Base-by-base conservation (phyloP, 306 rosid genomes). In the Alnus glutinosa region DNA sequence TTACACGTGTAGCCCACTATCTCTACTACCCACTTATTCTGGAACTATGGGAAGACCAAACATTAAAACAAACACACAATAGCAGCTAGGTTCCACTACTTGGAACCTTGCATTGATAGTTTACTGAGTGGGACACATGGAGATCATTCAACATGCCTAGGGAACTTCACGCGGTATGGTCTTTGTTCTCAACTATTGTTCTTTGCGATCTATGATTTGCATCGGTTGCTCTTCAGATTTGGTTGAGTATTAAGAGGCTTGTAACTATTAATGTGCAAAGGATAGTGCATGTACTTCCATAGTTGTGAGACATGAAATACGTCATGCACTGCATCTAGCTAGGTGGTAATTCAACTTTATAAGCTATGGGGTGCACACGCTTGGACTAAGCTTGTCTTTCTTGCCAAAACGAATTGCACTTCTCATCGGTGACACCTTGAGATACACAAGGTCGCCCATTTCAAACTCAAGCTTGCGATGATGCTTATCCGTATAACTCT, bases 371-470 rank as follows among this genome's bases (percentile, higher is more conserved):
- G 73, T 10, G 6, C 62, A 44, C 32, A 32, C 19, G 0, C 42
- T 3, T 16, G 28, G 28, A 23, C 28, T 23, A 23, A 23, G 28
- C 28, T 23, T 23, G 28, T 23, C 28, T 23, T 23, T 57, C 19
- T 10, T 18, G 1, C 19, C 4, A 16, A 63, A 49, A 63, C 49
- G 2, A 6, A 49, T 63, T 18, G 7, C 49, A 19, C 47, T 19
- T 46, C 13, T 42, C 16, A 30, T 15, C 7, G 6, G 51, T 55
- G 2, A 47, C 18, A 64, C 7, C 62, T 10, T 48, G 5, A 76
- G n/a, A 36, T 47, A 76, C 18, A 64, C 73, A 34, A 10, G 73
- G 62, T 76, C 50, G 13, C 73, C 79, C 19, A 47, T 34, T 32
- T 49, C 10, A 1, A 64, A 23, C 12, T 63, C 52, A 3, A 42